Evolutionary conservation across 768 basidiomycete genomes (phyloP).

Genomic region (Rossbeevera mucosa): DNA sequence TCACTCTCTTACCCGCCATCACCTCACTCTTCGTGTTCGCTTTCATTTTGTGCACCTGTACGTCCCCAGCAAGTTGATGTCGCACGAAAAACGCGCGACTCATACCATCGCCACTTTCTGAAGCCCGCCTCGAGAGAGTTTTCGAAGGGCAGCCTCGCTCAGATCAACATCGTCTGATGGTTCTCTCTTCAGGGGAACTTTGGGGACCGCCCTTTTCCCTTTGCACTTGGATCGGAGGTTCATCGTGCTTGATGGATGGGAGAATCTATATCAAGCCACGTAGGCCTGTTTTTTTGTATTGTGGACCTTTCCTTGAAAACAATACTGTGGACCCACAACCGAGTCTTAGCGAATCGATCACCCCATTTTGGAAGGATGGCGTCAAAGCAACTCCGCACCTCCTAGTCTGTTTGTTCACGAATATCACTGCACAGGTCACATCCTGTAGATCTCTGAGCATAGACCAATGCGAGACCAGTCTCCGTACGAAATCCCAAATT

Average conservation of each 20-base stretch:
- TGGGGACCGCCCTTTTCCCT: background rate
- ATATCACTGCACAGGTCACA: too few relatives aligned
- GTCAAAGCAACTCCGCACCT: constrained; percentile 13
- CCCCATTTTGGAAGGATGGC: constrained; percentile 3
- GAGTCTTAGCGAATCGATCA: constrained; percentile 10
- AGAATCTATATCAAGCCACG: background rate
- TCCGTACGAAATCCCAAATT: background rate
- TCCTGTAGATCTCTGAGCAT: background rate
- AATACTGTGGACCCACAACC: constrained; percentile 19
- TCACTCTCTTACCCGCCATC: constrained; percentile 17
- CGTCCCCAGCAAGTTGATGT: background rate
- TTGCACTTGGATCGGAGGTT: constrained; percentile 11
- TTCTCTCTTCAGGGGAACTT: background rate
- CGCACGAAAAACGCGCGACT: background rate
- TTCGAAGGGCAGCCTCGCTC: constrained; percentile 18
- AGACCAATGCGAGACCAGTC: background rate
- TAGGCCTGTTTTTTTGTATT: constrained; percentile 3
- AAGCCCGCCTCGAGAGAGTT: constrained; percentile 21
- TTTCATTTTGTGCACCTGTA: constrained; percentile 20
- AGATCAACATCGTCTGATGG: background rate
- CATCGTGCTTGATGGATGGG: constrained; percentile 3
- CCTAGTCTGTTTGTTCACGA: background rate
- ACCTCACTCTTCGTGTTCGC: constrained; percentile 25
- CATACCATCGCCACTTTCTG: constrained; percentile 27
- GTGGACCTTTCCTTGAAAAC: constrained; percentile 9